These are phyloP conservation scores for Claviceps spartinae DNA, from an alignment of 2,329 filamentous ascomycete species.

Conservation along the genomic window DNA sequence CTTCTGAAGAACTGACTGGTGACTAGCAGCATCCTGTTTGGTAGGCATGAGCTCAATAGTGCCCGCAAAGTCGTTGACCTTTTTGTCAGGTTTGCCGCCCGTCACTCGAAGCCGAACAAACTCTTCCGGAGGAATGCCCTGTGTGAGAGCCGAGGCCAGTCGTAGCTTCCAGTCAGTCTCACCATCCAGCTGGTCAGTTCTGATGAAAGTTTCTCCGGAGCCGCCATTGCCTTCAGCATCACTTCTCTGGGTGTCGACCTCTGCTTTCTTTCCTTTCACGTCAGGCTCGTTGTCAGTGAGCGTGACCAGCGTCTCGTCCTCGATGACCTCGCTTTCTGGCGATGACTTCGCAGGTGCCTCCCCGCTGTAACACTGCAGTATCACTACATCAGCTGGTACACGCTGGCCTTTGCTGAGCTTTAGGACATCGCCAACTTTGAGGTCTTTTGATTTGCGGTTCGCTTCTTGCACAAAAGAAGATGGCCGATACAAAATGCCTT, in stretches of 20 bases:
- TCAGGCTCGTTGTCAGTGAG: constrained; percentile 24
- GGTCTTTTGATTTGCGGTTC: constrained; percentile 68
- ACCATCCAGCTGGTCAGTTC: constrained; percentile 92
- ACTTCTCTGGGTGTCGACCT: constrained; percentile 13
- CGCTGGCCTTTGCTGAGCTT: constrained; percentile 86
- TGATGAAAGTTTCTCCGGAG: constrained; percentile 87
- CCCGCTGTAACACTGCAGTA: constrained; percentile 64
- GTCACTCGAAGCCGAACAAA: constrained; percentile 58
- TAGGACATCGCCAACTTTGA: constrained; percentile 91
- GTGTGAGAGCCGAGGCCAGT: constrained; percentile 72
- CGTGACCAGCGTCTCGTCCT: constrained; percentile 29
- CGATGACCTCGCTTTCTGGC: constrained; percentile 17
- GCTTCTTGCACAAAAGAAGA: constrained; percentile 49
- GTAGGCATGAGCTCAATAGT: constrained; percentile 62
- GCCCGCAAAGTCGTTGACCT: constrained; percentile 91
- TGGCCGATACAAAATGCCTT: constrained; percentile 29
- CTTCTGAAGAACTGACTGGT: constrained; percentile 20
- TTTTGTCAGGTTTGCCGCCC: constrained; percentile 82
- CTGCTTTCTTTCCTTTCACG: constrained; percentile 22
- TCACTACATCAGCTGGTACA: constrained; percentile 86
- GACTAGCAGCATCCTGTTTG: constrained; percentile 33
- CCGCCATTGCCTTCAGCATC: constrained; percentile 23
- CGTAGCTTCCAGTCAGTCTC: constrained; percentile 98
- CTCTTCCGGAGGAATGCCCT: constrained; percentile 59
- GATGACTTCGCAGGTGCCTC: constrained; percentile 29